Evolutionary conservation across 2,329 filamentous ascomycete genomes (phyloP), one percentile per base, ranked within the genome.

Genomic region (Fusarium sp.): DNA sequence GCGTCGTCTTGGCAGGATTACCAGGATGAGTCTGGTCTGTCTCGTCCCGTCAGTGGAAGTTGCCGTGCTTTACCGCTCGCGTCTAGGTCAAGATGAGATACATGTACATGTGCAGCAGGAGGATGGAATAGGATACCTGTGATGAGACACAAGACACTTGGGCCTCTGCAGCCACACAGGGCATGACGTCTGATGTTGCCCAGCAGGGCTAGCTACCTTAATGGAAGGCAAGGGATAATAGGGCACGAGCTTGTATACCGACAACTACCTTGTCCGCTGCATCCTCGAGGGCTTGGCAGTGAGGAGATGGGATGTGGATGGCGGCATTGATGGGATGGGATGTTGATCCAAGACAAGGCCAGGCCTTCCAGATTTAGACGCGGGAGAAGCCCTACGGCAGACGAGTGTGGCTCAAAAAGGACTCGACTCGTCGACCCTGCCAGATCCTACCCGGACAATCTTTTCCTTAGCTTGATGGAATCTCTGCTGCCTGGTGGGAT

Each of bases 1-100:
- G 25, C 2, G 9, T 27, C 23, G 50, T 55, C 62, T 67, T 63
- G 62, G 58, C 62, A 40, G 27, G 42, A 25, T 29, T 36, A 46
- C 51, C 51, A 53, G 27, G 13, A 16, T 6, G 13, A 40, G 38
- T 40, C 36, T 34, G 25, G 38, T 40, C 27, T 3, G n/a, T 38
- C 36, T 27, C 42, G 20, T 27, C 20, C 23, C 14, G 42, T 42
- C 33, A 11, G 20, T 27, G 66, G 57, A 69, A 57, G 57, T 50
- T 62, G 55, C 42, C 55, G 67, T 14, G 25, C 25, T 27, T 40
- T 59, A 49, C 38, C 61, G 46, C 34, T 29, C 46, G 44, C 25
- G 42, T 49, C 42, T 16, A 16, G 18, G 18, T 46, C 16, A 27
- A 36, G 33, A 27, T 27, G 34, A 40, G 33, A 31, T 49, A 44